Evolutionary conservation across 2,329 filamentous ascomycete species (phyloP), one percentile per base, ranked within the genome.

Genomic region (Rhynchosporium agropyri): DNA sequence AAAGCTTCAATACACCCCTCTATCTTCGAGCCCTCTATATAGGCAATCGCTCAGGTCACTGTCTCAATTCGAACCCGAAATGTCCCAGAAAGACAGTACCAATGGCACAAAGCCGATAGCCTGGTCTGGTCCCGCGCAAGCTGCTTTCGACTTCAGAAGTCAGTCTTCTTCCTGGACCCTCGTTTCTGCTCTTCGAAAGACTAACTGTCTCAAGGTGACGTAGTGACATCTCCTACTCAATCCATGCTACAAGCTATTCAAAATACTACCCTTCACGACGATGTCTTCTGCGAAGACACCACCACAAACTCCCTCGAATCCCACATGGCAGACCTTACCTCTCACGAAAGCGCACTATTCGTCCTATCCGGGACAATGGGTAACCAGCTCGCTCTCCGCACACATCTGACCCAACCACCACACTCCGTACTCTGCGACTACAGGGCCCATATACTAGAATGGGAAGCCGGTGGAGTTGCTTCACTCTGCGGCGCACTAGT

Each of bases 281-380:
- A 97, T 75, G 91, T 96, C 69, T 91, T 89, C 74, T 79, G 81
- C 66, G 92, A 96, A 76, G 92, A 97, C 71, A 80, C 84, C 0
- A 92, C 89, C 0, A 97, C 94, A 1, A 86, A 83, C 57, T 81
- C 84, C 29, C 85, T 98, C 46, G 90, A 97, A 75, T 77, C 82
- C 51, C 88, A 90, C 74, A 82, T 96, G 50, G 91, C 92, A 20
- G 74, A 82, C 38, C 82, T 96, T 3, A 85, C 91, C 0, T 86
- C 86, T 69, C 92, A 96, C 70, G 88, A 92, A 71, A 86, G 86
- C 7, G 89, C 85, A 0, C 80, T 97, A 4, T 87, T 97, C 60
- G 91, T 97, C 61, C 81, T 96, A 63, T 95, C 91, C 0, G 94
- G 94, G 3, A 97, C 93, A 4, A 97, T 97, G 92, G 92, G 92